phyloP scores from a whole-genome alignment of 192 early-diverging fungal species.

The Lobosporangium transversale region DNA sequence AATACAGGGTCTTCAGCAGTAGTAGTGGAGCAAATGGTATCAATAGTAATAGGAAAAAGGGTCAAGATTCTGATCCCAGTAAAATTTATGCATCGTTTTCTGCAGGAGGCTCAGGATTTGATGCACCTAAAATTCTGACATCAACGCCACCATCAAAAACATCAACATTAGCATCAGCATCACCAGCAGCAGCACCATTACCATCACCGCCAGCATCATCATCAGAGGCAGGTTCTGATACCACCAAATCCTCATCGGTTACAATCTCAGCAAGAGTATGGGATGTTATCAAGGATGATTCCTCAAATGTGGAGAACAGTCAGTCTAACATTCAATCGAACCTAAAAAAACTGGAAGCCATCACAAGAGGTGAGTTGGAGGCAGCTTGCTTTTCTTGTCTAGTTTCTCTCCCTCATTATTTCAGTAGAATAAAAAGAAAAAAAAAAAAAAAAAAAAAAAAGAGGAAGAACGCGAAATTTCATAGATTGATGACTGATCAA shows the following conservation, averaged over 20 bases:
- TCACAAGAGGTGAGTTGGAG: constrained; percentile 42
- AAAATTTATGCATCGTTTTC: background rate
- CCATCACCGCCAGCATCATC: background rate
- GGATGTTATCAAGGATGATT: constrained; percentile 19
- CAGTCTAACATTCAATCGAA: constrained; percentile 35
- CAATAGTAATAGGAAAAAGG: no score
- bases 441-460: no score
- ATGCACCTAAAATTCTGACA: background rate
- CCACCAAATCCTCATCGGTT: background rate
- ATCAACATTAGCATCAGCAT: background rate
- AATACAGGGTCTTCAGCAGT: no score
- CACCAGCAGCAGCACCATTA: background rate
- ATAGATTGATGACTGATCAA: no score
- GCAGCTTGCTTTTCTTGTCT: no score
- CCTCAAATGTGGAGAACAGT: constrained; percentile 11
- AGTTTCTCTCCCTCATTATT: no score
- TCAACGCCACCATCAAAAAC: background rate
- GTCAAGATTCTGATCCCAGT: no score
- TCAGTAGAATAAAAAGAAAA: no score
- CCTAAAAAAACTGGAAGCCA: constrained; percentile 40
- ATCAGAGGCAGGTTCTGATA: no score
- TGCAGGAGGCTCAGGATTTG: background rate
- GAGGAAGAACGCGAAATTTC: no score
- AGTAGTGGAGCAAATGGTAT: no score
- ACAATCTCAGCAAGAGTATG: constrained; percentile 7